These are phyloP conservation scores for Nicotiana otophora DNA, from an alignment of 257 asterid species.

Conservation along the genomic window DNA sequence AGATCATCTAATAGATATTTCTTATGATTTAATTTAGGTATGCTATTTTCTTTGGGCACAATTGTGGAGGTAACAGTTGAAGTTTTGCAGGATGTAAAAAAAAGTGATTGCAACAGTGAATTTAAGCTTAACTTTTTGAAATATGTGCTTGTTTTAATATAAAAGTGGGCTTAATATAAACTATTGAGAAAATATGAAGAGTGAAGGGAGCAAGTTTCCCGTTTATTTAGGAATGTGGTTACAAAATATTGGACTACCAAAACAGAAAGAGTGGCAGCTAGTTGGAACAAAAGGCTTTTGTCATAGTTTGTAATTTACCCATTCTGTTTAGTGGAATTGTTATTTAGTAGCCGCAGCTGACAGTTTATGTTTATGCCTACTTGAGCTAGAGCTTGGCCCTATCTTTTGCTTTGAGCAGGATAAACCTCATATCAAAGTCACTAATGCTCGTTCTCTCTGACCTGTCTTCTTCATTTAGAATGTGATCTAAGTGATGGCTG, in stretches of 20 bases:
- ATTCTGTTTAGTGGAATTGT: neutral
- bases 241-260: neutral
- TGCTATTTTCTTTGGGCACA: neutral
- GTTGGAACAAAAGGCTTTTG: neutral
- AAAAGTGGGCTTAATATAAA: too few relatives aligned
- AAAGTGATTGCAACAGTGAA: neutral
- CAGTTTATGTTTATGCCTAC: neutral
- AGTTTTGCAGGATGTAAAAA: neutral
- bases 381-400: neutral
- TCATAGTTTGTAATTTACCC: neutral
- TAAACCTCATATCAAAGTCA: neutral
- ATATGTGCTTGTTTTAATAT: neutral
- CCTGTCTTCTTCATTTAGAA: conserved; percentile 2
- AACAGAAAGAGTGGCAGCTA: neutral
- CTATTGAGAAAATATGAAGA: neutral
- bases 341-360: neutral
- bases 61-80: neutral
- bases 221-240: neutral
- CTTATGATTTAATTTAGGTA: neutral
- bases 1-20: neutral
- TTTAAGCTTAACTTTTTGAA: neutral
- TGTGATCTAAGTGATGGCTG: neutral
- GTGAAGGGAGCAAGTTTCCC: neutral
- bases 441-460: neutral
- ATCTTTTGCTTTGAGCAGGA: neutral